A percentile compares a stretch with the other conserved stretches of the same genome.
Evolutionary conservation across 2,329 filamentous ascomycete genomes (phyloP).

Genomic region (Plectosphaerella cucumerina): DNA sequence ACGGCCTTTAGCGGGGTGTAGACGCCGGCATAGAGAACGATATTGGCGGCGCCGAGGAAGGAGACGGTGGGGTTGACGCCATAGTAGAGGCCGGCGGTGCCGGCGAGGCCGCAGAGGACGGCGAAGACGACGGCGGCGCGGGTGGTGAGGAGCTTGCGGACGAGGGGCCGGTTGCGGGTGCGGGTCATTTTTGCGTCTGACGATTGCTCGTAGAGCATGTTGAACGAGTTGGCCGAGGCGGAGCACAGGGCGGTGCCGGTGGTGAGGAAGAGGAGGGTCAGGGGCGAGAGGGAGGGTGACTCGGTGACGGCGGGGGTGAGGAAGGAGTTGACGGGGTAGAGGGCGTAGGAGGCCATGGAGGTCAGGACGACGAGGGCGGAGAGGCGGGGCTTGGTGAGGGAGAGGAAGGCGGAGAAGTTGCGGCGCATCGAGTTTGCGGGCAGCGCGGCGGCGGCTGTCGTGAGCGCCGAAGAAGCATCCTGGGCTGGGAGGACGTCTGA

Average conservation of each 20-base stretch:
- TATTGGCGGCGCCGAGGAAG: slow-evolving; percentile 79
- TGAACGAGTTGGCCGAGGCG: slow-evolving; percentile 89
- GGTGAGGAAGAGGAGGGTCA: slow-evolving; percentile 90
- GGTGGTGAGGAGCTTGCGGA: slow-evolving; percentile 71
- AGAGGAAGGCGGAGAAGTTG: slow-evolving; percentile 74
- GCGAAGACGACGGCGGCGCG: slow-evolving; percentile 76
- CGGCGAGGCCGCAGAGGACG: slow-evolving; percentile 62
- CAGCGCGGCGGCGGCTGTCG: slow-evolving; percentile 45
- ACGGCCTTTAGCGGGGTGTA: slow-evolving; percentile 93
- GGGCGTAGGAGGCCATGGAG: slow-evolving; percentile 83
- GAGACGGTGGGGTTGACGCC: slow-evolving; percentile 94
- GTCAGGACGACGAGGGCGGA: slow-evolving; percentile 88
- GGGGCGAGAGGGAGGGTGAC: slow-evolving; percentile 79
- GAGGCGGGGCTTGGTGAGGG: slow-evolving; percentile 91
- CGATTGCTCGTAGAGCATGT: slow-evolving; percentile 92
- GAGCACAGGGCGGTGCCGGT: slow-evolving; percentile 82
- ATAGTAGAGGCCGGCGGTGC: slow-evolving; percentile 72
- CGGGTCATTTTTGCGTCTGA: slow-evolving; percentile 91
- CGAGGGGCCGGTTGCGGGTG: slow-evolving; percentile 87
- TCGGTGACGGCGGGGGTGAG: slow-evolving; percentile 62
- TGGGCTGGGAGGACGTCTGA: slow-evolving; percentile 32
- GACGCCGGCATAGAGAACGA: slow-evolving; percentile 81
- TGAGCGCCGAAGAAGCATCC: slow-evolving; percentile 52
- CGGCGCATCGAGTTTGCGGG: slow-evolving; percentile 55
- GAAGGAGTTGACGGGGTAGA: slow-evolving; percentile 89